Conservation (phyloP, 2,329 filamentous ascomycete species). For the Aspergillus sp. region DNA sequence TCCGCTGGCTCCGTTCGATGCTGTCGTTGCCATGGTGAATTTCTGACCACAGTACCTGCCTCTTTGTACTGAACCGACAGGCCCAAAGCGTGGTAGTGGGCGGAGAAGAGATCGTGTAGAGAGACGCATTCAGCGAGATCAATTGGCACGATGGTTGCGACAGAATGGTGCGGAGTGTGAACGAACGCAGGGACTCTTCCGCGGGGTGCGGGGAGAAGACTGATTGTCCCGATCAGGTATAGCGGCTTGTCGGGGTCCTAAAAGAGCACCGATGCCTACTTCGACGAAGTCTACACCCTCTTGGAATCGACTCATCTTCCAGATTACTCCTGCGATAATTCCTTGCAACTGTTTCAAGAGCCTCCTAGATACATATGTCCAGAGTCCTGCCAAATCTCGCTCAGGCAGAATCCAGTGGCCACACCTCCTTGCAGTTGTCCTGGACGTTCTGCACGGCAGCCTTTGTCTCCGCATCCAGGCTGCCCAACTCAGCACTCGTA, state of each 20-base stretch:
- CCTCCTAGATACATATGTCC: too few species aligned
- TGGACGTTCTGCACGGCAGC: neutral
- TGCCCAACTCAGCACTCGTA: neutral
- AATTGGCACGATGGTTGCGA: neutral
- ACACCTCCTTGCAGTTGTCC: neutral
- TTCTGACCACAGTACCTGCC: slow-evolving; percentile 6
- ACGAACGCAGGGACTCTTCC: neutral
- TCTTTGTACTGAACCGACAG: slow-evolving; percentile 6
- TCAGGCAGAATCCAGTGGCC: neutral
- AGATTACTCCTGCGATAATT: too few species aligned
- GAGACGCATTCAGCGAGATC: slow-evolving; percentile 8
- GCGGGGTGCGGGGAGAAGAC: too few species aligned
- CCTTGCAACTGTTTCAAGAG: too few species aligned
- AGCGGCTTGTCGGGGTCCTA: too few species aligned
- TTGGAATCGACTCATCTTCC: too few species aligned
- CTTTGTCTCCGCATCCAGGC: neutral
- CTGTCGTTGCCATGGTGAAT: slow-evolving; percentile 20
- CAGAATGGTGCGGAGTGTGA: neutral
- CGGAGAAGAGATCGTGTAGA: slow-evolving; percentile 11
- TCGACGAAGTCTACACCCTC: too few species aligned
- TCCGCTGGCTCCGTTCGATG: slow-evolving; percentile 14
- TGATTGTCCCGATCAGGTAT: too few species aligned
- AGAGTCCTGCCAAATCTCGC: too few species aligned
- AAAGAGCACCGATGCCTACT: too few species aligned
- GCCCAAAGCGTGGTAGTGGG: slow-evolving; percentile 6